These are phyloP conservation scores for Corymbia citriodora DNA, from an alignment of 441 rosid species.

Conservation along the genomic window DNA sequence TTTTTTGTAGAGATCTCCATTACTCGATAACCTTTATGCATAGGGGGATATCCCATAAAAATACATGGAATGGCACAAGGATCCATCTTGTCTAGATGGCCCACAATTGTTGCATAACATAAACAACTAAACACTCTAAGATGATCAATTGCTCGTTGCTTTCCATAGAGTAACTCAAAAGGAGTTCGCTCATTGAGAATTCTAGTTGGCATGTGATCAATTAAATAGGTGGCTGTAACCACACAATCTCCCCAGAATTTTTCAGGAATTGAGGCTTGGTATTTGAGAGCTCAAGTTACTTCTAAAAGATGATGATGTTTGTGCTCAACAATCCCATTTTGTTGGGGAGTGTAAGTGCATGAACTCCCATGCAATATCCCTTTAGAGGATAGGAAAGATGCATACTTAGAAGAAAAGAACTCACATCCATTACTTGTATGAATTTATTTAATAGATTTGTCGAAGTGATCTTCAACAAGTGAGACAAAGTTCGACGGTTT, in stretches of 20 bases:
- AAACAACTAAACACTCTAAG: neutral
- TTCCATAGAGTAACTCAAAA: neutral
- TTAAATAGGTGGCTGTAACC: neutral
- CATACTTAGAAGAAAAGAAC: neutral
- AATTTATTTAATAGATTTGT: no score
- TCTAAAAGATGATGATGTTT: neutral
- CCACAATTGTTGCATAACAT: neutral
- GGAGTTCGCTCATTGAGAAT: neutral
- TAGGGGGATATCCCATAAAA: neutral
- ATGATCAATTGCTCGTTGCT: neutral
- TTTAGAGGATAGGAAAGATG: neutral
- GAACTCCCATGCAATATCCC: neutral
- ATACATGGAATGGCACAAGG: neutral
- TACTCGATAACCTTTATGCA: neutral
- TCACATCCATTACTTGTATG: fast-evolving
- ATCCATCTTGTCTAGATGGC: neutral
- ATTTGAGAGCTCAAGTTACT: neutral
- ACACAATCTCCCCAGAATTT: neutral
- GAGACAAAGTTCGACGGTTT: neutral
- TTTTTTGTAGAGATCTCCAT: no score
- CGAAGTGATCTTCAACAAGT: no score
- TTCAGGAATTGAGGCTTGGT: neutral
- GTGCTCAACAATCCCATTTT: no score
- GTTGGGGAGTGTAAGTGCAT: no score
- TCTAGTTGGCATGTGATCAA: neutral